Evolutionary conservation across 1,284 basidiomycete species (phyloP), one percentile per base, ranked within the genome.

Genomic region (Ceratobasidium sp.): DNA sequence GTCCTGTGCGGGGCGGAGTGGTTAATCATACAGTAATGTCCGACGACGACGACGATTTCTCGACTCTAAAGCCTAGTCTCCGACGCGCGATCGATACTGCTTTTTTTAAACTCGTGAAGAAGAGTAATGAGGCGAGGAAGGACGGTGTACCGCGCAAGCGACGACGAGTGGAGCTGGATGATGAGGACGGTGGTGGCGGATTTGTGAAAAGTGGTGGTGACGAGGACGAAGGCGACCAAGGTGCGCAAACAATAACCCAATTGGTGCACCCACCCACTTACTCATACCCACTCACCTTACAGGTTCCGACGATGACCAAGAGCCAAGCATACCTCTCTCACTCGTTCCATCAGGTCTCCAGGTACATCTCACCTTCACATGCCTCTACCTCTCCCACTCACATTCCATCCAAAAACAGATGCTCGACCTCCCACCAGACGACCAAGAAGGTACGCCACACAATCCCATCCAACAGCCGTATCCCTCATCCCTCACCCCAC

Each of bases 341-440:
- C 60, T 75, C n/a, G 39, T 75, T n/a, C 72, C 72, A 20, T 51
- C 46, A 15, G 72, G 72, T n/a, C 72, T 75, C n/a, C 72, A 75
- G 49, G 72, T 75, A 55, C 60, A n/a, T n/a, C n/a, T n/a, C n/a
- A n/a, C n/a, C n/a, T n/a, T n/a, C n/a, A n/a, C n/a, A n/a, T 26
- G 15, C 12, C 58, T 53, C 64, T 42, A 63, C 5, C 23, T 33
- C 60, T 2, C 49, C 15, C 68, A 51, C 33, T 40, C n/a, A n/a
- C n/a, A n/a, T 55, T 28, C 5, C 44, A 26, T 49, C n/a, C 23
- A 60, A 28, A 9, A 49, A 15, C 49, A 75, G 72, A 75, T 75
- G 72, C 61, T 75, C 23, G 72, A 75, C 46, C 61, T 75, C 39
- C 46, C 72, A 33, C 72, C 72, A 28, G 72, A 75, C 42, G 72